These are phyloP conservation scores for Aschersonia sp. DNA, from an alignment of 2,329 filamentous ascomycete species.

Conservation along the genomic window DNA sequence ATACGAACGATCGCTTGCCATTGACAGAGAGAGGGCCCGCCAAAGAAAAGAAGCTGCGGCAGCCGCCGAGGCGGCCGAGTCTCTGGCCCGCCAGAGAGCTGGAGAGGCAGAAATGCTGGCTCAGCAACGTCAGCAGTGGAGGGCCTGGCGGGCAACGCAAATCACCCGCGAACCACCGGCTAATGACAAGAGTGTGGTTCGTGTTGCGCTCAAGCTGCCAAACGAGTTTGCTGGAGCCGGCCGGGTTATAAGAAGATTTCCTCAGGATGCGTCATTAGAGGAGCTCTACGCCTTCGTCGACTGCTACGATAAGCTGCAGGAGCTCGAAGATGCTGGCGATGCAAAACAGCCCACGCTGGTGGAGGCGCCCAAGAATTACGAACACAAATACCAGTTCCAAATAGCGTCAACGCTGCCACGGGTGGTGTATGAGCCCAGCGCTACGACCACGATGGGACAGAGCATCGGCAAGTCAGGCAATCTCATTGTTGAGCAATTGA, in stretches of 20 bases:
- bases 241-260: conserved; percentile 65
- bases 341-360: neutral
- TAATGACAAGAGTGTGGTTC: conserved; percentile 51
- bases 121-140: conserved; percentile 51
- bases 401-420: conserved; percentile 79
- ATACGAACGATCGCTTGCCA: conserved; percentile 81
- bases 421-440: conserved; percentile 59
- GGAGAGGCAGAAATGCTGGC: conserved; percentile 40
- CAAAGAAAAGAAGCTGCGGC: conserved; percentile 63
- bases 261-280: conserved; percentile 55
- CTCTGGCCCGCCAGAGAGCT: conserved; percentile 42
- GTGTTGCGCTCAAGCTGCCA: conserved; percentile 54
- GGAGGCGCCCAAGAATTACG: conserved; percentile 30
- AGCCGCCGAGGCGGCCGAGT: conserved; percentile 52
- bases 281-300: conserved; percentile 95
- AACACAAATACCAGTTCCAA: conserved; percentile 72
- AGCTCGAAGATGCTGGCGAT: conserved; percentile 31
- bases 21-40: conserved; percentile 71
- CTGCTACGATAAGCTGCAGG: conserved; percentile 56
- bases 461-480: conserved; percentile 74
- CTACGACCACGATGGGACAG: conserved; percentile 50
- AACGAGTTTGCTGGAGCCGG: conserved; percentile 42
- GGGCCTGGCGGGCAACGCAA: conserved; percentile 57
- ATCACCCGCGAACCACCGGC: conserved; percentile 54
- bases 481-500: conserved; percentile 63